Conservation (phyloP, 2,329 filamentous ascomycete genomes). For the Aspergillus bombycis region DNA sequence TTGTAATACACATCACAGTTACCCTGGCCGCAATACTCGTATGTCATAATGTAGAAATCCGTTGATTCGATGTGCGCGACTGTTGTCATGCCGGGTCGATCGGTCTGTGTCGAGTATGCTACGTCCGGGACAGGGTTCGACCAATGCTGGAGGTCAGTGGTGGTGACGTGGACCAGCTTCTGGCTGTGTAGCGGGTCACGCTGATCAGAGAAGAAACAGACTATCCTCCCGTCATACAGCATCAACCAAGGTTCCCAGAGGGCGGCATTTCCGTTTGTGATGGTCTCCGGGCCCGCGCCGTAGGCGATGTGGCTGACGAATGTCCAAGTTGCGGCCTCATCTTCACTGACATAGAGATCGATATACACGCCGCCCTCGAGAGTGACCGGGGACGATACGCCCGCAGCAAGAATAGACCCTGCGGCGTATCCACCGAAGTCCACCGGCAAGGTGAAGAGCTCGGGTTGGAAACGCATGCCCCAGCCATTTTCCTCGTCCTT, state of each 20-base stretch:
- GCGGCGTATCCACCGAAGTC: constrained; percentile 58
- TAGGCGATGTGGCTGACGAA: constrained; percentile 66
- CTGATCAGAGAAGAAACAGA: constrained; percentile 71
- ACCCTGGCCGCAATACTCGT: constrained; percentile 58
- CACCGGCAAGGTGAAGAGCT: constrained; percentile 63
- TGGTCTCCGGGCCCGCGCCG: constrained; percentile 61
- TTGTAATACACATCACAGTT: constrained; percentile 49
- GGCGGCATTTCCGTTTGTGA: constrained; percentile 61
- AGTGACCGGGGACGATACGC: constrained; percentile 43
- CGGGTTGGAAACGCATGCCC: constrained; percentile 69
- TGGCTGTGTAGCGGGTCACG: constrained; percentile 65
- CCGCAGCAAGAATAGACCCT: constrained; percentile 65
- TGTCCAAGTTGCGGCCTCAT: constrained; percentile 63
- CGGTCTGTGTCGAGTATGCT: constrained; percentile 59
- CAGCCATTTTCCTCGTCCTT: constrained; percentile 64
- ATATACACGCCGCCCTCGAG: constrained; percentile 59
- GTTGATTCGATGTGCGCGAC: constrained; percentile 59
- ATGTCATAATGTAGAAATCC: constrained; percentile 61
- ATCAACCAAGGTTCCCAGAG: constrained; percentile 72
- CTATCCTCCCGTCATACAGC: constrained; percentile 58
- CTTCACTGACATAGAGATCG: constrained; percentile 66
- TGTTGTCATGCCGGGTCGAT: constrained; percentile 68
- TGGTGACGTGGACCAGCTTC: constrained; percentile 66
- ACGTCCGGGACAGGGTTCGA: constrained; percentile 62
- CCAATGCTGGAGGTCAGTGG: constrained; percentile 62